A percentile compares a stretch with the other conserved stretches of the same genome.
Conservation (phyloP, 116 monocot species). For the Papilionanthe hybrid region DNA sequence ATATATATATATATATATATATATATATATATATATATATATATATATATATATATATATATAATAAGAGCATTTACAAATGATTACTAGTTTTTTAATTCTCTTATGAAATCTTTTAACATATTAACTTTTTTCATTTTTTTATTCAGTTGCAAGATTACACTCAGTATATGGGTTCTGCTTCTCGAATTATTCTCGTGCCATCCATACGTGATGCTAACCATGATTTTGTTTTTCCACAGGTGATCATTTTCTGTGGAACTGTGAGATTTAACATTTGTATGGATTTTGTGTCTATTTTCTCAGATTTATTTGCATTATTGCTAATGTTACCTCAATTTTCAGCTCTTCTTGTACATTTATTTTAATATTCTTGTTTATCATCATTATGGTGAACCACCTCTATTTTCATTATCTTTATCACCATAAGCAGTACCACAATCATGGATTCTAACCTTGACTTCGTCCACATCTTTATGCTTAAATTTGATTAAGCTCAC, state of each 20-base stretch:
- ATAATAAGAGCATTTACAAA: neutral
- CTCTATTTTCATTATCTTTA: neutral
- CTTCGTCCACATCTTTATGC: neutral
- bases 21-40: no score
- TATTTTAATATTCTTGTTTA: neutral
- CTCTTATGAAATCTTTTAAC: neutral
- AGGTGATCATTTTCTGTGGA: slow-evolving; percentile 36
- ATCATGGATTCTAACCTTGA: neutral
- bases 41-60: neutral
- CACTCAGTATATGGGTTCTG: slow-evolving; percentile 63
- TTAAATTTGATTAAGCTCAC: neutral
- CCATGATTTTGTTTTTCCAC: slow-evolving; percentile 89
- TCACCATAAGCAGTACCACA: neutral
- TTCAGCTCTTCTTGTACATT: neutral
- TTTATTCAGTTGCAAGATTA: slow-evolving; percentile 73
- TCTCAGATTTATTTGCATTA: neutral
- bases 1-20: no score
- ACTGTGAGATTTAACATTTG: neutral
- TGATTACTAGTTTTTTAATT: neutral
- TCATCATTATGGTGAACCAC: neutral
- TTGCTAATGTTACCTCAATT: neutral
- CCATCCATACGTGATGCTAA: slow-evolving; percentile 93
- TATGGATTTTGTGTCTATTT: neutral
- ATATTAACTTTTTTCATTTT: neutral
- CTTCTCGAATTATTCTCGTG: slow-evolving; percentile 68